Conservation (phyloP, 768 basidiomycete genomes). For the Suillus tomentosus region DNA sequence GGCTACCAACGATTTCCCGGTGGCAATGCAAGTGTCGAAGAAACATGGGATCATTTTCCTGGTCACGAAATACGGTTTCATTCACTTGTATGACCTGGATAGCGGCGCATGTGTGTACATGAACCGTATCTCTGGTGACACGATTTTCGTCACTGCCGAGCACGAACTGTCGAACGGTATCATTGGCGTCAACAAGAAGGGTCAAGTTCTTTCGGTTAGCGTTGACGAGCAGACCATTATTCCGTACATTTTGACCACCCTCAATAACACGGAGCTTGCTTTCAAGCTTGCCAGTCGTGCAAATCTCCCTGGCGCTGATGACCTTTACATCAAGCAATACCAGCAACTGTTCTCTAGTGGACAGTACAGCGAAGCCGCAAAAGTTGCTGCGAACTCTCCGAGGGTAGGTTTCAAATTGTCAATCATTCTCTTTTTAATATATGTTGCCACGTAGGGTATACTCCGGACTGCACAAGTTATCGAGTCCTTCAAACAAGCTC, state of each 20-base stretch:
- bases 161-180: conserved; percentile 94
- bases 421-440: conserved; percentile 9
- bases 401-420: conserved; percentile 48
- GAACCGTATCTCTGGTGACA: conserved; percentile 99
- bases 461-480: conserved; percentile 94
- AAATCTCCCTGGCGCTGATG: conserved; percentile 96
- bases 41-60: conserved; percentile 97
- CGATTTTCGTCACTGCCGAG: conserved; percentile 98
- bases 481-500: conserved; percentile 95
- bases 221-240: conserved; percentile 96
- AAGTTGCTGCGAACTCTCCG: conserved; percentile 97
- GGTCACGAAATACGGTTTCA: conserved; percentile 99
- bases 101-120: conserved; percentile 98
- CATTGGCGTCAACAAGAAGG: conserved; percentile 99
- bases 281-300: conserved; percentile 97
- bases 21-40: conserved; percentile 98
- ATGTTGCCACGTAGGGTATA: conserved; percentile 63
- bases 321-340: conserved; percentile 93
- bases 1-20: conserved; percentile 97
- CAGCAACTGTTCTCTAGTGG: conserved; percentile 87
- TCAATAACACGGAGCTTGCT: conserved; percentile 97
- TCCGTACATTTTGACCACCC: conserved; percentile 89
- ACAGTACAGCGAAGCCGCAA: conserved; percentile 92
- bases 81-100: conserved; percentile 98
- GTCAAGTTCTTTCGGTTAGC: conserved; percentile 95